phyloP scores from a whole-genome alignment of 345 rosid genomes.

The Melaleuca quinquenervia region DNA sequence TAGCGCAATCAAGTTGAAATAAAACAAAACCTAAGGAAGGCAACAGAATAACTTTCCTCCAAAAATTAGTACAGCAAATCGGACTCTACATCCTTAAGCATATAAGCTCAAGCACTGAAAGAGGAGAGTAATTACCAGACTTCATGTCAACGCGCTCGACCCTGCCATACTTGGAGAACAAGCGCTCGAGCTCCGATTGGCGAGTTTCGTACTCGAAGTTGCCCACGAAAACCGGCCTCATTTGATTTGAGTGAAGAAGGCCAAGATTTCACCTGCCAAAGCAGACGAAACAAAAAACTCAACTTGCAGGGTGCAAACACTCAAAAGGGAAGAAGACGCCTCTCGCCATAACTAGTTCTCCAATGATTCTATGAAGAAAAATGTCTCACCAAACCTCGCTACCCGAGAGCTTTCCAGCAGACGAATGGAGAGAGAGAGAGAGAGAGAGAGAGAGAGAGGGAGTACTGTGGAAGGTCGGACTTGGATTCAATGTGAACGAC shows the following conservation, averaged over 20 bases:
- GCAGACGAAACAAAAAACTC: neutral
- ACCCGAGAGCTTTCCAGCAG: neutral
- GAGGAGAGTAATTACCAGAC: constrained; percentile 44
- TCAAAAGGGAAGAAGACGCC: neutral
- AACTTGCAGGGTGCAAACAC: neutral
- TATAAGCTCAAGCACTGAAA: neutral
- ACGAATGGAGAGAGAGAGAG: neutral
- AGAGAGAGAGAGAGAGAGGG: no score
- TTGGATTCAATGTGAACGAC: neutral
- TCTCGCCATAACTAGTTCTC: neutral
- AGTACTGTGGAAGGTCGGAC: neutral
- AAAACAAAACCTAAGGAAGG: neutral
- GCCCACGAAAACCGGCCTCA: constrained; percentile 68
- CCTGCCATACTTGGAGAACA: constrained; percentile 67
- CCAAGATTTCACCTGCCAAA: neutral
- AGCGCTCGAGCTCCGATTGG: constrained; percentile 65
- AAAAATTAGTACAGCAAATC: neutral
- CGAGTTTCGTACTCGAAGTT: constrained; percentile 81
- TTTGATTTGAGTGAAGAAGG: neutral
- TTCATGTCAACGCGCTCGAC: constrained; percentile 85
- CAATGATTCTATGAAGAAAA: neutral
- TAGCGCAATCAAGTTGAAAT: neutral
- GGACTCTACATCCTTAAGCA: neutral
- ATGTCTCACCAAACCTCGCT: neutral
- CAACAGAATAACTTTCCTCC: neutral